Evolutionary conservation across 2,329 filamentous ascomycete species (phyloP).

Genomic region (Nigrospora oryzae): DNA sequence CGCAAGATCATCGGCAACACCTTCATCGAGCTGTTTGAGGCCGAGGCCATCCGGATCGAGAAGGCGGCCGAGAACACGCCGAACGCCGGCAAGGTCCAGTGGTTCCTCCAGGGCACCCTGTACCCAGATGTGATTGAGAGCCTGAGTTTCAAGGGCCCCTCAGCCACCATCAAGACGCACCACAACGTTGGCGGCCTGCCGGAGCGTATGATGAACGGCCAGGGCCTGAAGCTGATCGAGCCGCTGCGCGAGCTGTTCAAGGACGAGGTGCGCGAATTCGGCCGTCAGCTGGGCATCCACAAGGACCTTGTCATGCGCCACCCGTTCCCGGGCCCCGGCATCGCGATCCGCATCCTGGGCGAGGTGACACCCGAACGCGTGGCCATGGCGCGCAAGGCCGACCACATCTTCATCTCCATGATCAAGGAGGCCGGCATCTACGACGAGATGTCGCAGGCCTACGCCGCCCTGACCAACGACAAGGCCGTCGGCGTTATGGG

Average conservation of each 20-base stretch:
- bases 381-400: constrained; percentile 68
- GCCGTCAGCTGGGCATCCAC: constrained; percentile 61
- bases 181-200: constrained; percentile 37
- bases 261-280: constrained; percentile 67
- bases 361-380: constrained; percentile 76
- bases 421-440: constrained; percentile 68
- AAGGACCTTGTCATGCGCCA: constrained; percentile 72
- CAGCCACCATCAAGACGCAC: constrained; percentile 41
- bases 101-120: constrained; percentile 80
- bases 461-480: constrained; percentile 34
- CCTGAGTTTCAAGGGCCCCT: constrained; percentile 38
- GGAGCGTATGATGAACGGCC: constrained; percentile 21
- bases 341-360: constrained; percentile 74
- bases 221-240: constrained; percentile 35
- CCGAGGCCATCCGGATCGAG: constrained; percentile 64
- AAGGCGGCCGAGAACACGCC: constrained; percentile 57
- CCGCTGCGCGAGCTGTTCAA: constrained; percentile 64
- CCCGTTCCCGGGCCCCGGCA: constrained; percentile 61
- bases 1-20: constrained; percentile 81
- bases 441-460: constrained; percentile 42
- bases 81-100: constrained; percentile 69
- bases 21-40: constrained; percentile 76
- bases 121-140: constrained; percentile 47
- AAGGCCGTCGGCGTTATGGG: constrained; percentile 39
- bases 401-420: constrained; percentile 63